Evolutionary conservation across 768 basidiomycete genomes (phyloP).

Genomic region (Pisolithus orientalis): DNA sequence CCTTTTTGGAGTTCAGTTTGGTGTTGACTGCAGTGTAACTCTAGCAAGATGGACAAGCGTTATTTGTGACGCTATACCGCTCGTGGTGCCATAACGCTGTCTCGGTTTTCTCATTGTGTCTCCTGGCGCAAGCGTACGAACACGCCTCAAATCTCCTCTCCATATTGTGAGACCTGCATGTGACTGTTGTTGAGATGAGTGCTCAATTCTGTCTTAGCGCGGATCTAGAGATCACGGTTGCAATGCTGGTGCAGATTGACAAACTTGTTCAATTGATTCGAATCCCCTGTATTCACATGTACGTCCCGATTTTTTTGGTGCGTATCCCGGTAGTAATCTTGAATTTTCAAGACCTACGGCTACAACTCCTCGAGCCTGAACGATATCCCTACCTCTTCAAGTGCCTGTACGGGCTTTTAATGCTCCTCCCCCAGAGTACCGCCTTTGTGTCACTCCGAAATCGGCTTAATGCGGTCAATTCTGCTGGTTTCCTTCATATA

Average conservation of each 20-base stretch:
- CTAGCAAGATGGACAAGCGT: constrained; percentile 90
- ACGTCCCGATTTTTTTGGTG: constrained; percentile 17
- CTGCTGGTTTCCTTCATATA: constrained; percentile 89
- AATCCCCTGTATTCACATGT: constrained; percentile 99
- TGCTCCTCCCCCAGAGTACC: constrained; percentile 95
- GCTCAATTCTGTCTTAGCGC: constrained; percentile 47
- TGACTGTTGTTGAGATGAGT: not conserved
- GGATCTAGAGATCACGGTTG: constrained; percentile 94
- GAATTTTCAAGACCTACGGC: constrained; percentile 55
- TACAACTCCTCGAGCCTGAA: constrained; percentile 95
- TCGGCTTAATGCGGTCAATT: constrained; percentile 90
- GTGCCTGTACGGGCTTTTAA: constrained; percentile 92
- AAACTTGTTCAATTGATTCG: constrained; percentile 96
- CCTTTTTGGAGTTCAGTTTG: not conserved
- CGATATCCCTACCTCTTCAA: constrained; percentile 96
- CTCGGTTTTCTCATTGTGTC: constrained; percentile 91
- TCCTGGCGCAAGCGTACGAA: constrained; percentile 97
- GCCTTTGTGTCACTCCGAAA: constrained; percentile 94
- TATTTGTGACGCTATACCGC: constrained; percentile 90
- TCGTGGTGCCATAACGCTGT: constrained; percentile 99
- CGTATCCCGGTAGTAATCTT: not conserved
- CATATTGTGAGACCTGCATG: constrained; percentile 66
- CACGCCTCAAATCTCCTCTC: constrained; percentile 94
- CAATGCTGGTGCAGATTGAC: constrained; percentile 91
- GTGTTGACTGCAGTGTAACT: not conserved